These are phyloP conservation scores for Cercospora sesami DNA, from an alignment of 2,329 filamentous ascomycete species.

Conservation along the genomic window DNA sequence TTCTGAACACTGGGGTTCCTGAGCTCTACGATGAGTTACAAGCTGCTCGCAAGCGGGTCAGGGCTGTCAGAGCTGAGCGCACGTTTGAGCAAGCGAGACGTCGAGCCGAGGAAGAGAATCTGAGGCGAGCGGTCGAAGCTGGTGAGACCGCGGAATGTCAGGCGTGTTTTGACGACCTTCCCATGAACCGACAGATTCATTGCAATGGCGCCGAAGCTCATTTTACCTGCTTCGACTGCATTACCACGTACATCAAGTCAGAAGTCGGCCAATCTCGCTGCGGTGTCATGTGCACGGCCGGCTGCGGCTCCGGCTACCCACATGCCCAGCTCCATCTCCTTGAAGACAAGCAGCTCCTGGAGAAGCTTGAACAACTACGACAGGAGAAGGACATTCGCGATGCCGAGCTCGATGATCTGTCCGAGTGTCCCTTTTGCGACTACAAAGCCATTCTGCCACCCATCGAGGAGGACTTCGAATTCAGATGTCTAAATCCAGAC, in stretches of 20 bases:
- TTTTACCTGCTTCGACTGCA: constrained; percentile 70
- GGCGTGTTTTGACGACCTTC: constrained; percentile 67
- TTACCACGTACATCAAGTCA: constrained; percentile 63
- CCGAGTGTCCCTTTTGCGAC: constrained; percentile 77
- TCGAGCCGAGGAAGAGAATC: constrained; percentile 41
- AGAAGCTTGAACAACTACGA: constrained; percentile 69
- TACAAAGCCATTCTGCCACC: constrained; percentile 73
- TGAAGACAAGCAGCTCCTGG: constrained; percentile 58
- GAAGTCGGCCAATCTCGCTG: constrained; percentile 70
- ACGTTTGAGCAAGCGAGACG: constrained; percentile 28
- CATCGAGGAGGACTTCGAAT: constrained; percentile 68
- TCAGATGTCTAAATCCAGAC: constrained; percentile 66
- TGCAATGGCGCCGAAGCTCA: constrained; percentile 63
- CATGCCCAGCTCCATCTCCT: constrained; percentile 56
- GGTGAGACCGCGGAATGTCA: constrained; percentile 62
- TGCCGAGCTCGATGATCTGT: constrained; percentile 70
- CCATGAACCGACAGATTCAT: constrained; percentile 66
- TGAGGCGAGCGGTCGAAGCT: constrained; percentile 38
- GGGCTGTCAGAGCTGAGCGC: constrained; percentile 24
- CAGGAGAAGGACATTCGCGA: constrained; percentile 68
- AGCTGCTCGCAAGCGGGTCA: constrained; percentile 36
- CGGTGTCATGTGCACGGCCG: constrained; percentile 64
- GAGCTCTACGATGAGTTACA: constrained; percentile 37
- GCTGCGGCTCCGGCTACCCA: constrained; percentile 64
- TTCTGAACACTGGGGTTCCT: constrained; percentile 26